Evolutionary conservation across 1,284 basidiomycete genomes (phyloP), one percentile per base, ranked within the genome.

Genomic region (Rugosomyces carneus): DNA sequence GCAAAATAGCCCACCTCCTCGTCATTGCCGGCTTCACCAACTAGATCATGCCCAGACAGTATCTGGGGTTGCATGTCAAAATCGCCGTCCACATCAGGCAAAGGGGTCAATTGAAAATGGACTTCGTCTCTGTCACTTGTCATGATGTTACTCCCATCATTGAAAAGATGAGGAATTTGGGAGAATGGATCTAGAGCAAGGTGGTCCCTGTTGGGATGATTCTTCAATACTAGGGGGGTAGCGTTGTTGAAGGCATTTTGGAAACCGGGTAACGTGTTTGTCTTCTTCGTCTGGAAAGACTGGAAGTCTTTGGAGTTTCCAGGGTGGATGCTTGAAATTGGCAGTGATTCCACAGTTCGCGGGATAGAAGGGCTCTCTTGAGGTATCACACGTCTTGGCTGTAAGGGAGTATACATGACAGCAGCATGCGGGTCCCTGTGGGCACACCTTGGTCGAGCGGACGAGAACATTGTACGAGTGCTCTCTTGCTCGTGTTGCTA

Each of bases 401-500:
- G 71, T 18, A 66, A 60, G 15, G 70, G 63, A 5, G 66, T 53
- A 6, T 62, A 59, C 16, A 71, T 53, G 16, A 72, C 69, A 1
- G 69, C 70, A 5, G 64, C 64, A 21, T 67, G 65, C 15, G 57
- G 54, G 24, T 69, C 72, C 38, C 60, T 66, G 3, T 49, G 49
- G 6, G 59, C 57, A 48, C 63, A 71, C 53, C 66, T 76, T 20
- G 68, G 54, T 13, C 70, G 71, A 13, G 63, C 60, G 10, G 77
- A 69, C 49, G 16, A 72, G 64, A 3, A 70, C 64, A 56, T 72
- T 81, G n/a, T n/a, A n/a, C 78, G 75, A 23, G 64, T 56, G 5
- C 75, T 73, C 52, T 87, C 84, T 19, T 81, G 50, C 60, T 89
- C 86, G 52, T 85, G 82, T 73, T 84, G 81, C 81, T 87, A 40